Evolutionary conservation across 163 green algal species (phyloP).

Genomic region (Scenedesmus sp.): DNA sequence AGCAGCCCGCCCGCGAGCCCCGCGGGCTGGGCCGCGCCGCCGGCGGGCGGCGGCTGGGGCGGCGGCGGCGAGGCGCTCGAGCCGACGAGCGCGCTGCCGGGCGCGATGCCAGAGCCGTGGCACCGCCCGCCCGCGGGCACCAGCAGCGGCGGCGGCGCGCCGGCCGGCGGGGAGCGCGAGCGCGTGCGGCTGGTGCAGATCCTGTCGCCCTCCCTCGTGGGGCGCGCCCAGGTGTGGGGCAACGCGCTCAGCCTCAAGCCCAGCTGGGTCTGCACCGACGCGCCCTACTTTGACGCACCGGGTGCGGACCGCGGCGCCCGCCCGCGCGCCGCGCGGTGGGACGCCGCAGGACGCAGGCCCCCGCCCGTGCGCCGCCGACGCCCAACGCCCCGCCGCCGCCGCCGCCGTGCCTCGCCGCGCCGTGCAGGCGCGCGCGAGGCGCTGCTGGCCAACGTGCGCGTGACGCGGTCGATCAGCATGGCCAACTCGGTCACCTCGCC

Average conservation of each 20-base stretch:
- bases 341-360: too few relatives aligned
- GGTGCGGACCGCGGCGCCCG: too few relatives aligned
- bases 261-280: slow-evolving; percentile 55
- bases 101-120: slow-evolving; percentile 3
- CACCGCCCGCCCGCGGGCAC: too few relatives aligned
- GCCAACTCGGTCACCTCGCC: background rate
- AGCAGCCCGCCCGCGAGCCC: background rate
- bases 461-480: too few relatives aligned
- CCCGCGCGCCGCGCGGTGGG: too few relatives aligned
- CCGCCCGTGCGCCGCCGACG: too few relatives aligned
- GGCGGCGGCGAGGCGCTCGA: background rate
- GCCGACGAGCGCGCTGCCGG: slow-evolving; percentile 19
- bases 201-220: slow-evolving; percentile 35
- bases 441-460: slow-evolving; percentile 34
- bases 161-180: too few relatives aligned
- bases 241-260: slow-evolving; percentile 60
- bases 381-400: too few relatives aligned
- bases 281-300: slow-evolving; percentile 62
- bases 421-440: slow-evolving; percentile 44
- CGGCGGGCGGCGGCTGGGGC: background rate
- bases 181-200: slow-evolving; percentile 53
- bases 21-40: background rate
- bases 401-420: too few relatives aligned
- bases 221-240: slow-evolving; percentile 50
- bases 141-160: too few relatives aligned